Percentiles rank a stretch among this genome's conserved stretches.
phyloP scores from a whole-genome alignment of 129 eudicot species.

The Centaurea solstitialis region DNA sequence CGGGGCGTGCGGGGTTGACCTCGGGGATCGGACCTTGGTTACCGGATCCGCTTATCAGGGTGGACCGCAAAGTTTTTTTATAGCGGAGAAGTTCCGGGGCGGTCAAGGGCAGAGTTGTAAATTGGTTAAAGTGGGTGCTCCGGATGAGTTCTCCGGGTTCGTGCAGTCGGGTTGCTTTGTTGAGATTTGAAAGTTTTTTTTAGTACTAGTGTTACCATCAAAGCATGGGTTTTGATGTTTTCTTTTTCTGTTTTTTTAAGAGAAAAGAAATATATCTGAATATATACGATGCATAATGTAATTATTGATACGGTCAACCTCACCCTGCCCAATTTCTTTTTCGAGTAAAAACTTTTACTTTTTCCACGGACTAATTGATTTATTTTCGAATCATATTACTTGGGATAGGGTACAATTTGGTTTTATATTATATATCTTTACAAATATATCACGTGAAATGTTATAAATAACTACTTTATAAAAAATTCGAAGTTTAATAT shows the following conservation, averaged over 20 bases:
- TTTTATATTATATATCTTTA: too few relatives aligned
- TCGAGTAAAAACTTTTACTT: neutral
- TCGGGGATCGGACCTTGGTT: slow-evolving; percentile 54
- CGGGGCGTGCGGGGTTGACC: slow-evolving; percentile 61
- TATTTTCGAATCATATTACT: neutral
- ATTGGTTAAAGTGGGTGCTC: slow-evolving; percentile 43
- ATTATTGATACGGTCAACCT: neutral
- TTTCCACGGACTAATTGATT: neutral
- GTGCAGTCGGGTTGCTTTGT: slow-evolving; percentile 79
- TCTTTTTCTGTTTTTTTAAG: neutral
- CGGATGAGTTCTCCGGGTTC: slow-evolving; percentile 59
- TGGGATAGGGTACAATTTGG: too few relatives aligned
- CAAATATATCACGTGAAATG: too few relatives aligned
- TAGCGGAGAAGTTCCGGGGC: slow-evolving; percentile 30
- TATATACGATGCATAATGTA: slow-evolving; percentile 1
- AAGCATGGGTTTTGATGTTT: neutral
- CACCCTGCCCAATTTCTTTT: neutral
- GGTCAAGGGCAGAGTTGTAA: slow-evolving; percentile 54
- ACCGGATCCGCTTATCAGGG: slow-evolving; percentile 71
- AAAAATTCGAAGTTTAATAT: too few relatives aligned
- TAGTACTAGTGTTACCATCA: neutral
- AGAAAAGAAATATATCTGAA: neutral
- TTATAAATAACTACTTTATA: too few relatives aligned
- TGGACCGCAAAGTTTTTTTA: slow-evolving; percentile 49
- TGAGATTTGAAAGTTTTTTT: slow-evolving; percentile 39